Percentiles rank a stretch among this genome's conserved stretches.
Evolutionary conservation across 2,329 filamentous ascomycete species (phyloP).

Genomic region (Alternaria ethzedia): DNA sequence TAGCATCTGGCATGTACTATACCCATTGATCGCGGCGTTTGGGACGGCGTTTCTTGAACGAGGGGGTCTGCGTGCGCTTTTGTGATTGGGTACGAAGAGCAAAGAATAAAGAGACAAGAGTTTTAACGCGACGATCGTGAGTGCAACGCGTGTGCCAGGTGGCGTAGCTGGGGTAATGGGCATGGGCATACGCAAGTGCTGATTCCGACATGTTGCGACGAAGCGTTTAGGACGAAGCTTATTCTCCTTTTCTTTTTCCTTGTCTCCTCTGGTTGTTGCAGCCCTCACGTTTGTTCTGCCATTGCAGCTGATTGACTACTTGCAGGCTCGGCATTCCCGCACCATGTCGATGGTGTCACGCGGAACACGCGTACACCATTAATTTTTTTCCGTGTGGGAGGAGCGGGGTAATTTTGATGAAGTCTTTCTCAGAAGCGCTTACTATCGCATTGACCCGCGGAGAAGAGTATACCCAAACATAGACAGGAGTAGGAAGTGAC

Average conservation of each 20-base stretch:
- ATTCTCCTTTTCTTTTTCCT: background rate
- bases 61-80: background rate
- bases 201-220: background rate
- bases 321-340: background rate
- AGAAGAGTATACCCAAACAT: background rate
- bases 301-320: conserved; percentile 1
- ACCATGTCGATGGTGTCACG: background rate
- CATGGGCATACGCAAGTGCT: background rate
- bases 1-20: conserved; percentile 36
- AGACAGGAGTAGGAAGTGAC: conserved; percentile 11
- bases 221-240: background rate
- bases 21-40: conserved; percentile 29
- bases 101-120: background rate
- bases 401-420: background rate
- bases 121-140: background rate
- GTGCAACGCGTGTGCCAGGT: background rate
- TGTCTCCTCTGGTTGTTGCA: background rate
- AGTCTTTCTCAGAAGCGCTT: background rate
- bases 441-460: background rate
- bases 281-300: background rate
- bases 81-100: background rate
- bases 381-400: background rate
- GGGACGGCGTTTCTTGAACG: background rate
- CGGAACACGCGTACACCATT: background rate
- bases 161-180: background rate